These are phyloP conservation scores for Thermothelomyces thermophilus DNA, from an alignment of 2,329 filamentous ascomycete species.

Conservation along the genomic window DNA sequence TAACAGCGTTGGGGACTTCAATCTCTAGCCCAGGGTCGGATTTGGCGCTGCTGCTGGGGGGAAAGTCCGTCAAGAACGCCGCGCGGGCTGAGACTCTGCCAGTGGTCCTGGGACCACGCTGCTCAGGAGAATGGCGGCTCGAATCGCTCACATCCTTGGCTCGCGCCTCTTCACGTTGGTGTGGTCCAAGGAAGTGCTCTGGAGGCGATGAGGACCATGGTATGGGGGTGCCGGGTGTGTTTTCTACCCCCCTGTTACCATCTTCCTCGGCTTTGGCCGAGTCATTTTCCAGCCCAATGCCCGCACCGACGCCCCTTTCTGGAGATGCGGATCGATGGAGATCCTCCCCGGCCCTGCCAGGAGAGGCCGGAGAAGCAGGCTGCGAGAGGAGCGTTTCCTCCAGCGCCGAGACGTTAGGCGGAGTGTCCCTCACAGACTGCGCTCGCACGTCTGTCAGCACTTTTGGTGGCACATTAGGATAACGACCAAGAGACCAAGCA, in stretches of 20 bases:
- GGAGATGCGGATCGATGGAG: neutral
- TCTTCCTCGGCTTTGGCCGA: neutral
- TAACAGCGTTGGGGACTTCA: slow-evolving; percentile 18
- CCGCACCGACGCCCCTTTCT: neutral
- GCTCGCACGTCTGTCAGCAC: slow-evolving; percentile 31
- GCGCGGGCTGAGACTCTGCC: neutral
- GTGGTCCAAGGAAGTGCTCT: neutral
- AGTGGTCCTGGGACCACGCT: neutral
- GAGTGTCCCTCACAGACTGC: slow-evolving; percentile 3
- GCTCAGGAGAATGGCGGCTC: neutral
- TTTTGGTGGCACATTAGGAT: slow-evolving; percentile 31
- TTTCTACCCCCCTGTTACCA: neutral
- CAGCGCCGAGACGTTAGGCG: neutral
- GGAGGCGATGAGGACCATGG: slow-evolving; percentile 9
- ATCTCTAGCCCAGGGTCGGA: slow-evolving; percentile 22
- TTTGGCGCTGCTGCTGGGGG: slow-evolving; percentile 16
- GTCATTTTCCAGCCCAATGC: neutral
- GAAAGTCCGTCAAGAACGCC: slow-evolving; percentile 2
- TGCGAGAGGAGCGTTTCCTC: neutral
- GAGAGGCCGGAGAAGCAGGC: neutral
- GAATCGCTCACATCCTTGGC: neutral
- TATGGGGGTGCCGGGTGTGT: neutral
- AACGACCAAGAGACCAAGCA: slow-evolving; percentile 32
- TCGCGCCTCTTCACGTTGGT: neutral
- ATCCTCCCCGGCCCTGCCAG: neutral